Conservation (phyloP, 2,329 filamentous ascomycete genomes). For the Intubia oerlemansii region DNA sequence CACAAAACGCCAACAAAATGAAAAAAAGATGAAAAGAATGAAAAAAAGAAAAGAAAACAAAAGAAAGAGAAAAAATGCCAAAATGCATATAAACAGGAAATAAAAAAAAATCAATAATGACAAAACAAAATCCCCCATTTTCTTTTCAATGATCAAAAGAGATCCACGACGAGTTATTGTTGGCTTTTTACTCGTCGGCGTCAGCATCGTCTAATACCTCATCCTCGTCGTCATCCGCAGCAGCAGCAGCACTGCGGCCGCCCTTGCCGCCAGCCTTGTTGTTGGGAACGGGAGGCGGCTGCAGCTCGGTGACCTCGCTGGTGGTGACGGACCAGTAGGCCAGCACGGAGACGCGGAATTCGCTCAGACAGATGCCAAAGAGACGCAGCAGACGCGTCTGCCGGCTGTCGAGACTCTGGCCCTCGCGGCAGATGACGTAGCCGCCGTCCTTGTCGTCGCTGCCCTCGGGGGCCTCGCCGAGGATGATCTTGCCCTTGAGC, state of each 20-base stretch:
- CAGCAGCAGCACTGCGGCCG: too few species aligned
- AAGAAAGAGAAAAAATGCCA: not conserved
- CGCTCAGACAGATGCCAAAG: conserved; percentile 74
- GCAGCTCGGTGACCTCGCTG: conserved; percentile 35
- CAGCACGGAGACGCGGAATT: conserved; percentile 66
- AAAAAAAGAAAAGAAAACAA: not conserved
- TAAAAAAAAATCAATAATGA: not conserved
- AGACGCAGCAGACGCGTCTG: conserved; percentile 89
- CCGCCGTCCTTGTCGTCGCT: conserved; percentile 24
- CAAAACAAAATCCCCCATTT: not conserved
- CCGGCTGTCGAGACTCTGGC: conserved; percentile 66
- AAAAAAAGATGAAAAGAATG: not conserved
- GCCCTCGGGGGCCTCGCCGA: conserved; percentile 25
- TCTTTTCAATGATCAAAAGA: conserved; percentile 2
- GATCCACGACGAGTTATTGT: too few species aligned
- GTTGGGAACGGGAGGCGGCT: conserved; percentile 8
- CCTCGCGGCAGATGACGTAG: conserved; percentile 71
- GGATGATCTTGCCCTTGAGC: conserved; percentile 67
- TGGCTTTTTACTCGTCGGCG: conserved; percentile 2
- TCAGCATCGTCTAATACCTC: too few species aligned
- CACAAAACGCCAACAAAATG: not conserved
- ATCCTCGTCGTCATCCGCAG: conserved; percentile 1
- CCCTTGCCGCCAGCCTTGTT: conserved; percentile 1
- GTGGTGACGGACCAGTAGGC: conserved; percentile 49
- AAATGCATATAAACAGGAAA: too few species aligned